Evolutionary conservation across 495 filamentous ascomycete genomes (phyloP).

Genomic region (Acidomyces sp.): DNA sequence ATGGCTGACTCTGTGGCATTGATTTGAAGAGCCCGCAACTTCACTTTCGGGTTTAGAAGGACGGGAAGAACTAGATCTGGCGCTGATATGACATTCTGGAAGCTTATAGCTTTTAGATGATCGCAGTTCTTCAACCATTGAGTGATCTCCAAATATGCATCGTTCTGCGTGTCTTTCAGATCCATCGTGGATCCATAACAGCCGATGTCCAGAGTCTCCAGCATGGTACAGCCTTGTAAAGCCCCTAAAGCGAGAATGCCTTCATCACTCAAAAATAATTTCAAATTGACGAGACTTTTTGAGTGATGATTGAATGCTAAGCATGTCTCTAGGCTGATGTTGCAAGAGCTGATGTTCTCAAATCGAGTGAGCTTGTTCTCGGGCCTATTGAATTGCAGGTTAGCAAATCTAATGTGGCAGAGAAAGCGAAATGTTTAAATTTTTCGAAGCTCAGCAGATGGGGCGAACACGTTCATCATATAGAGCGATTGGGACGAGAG

Average conservation of each 20-base stretch:
- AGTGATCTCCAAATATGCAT: conserved; percentile 39
- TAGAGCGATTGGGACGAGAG: too few species aligned
- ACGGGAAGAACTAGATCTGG: conserved; percentile 40
- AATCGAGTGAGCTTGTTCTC: conserved; percentile 49
- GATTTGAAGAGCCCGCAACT: conserved; percentile 36
- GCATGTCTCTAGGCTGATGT: conserved; percentile 42
- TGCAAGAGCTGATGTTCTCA: conserved; percentile 39
- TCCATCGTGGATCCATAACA: conserved; percentile 24
- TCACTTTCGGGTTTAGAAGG: conserved; percentile 38
- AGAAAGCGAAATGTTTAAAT: too few species aligned
- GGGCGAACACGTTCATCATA: too few species aligned
- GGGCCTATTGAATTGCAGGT: too few species aligned
- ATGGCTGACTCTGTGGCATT: conserved; percentile 20
- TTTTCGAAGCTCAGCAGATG: too few species aligned
- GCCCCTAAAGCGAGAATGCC: conserved; percentile 36
- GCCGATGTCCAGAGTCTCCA: conserved; percentile 42
- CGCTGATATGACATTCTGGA: conserved; percentile 39
- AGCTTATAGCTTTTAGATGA: conserved; percentile 36
- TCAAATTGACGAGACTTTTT: conserved; percentile 42
- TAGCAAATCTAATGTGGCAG: too few species aligned
- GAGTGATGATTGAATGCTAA: conserved; percentile 45
- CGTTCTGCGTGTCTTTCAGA: conserved; percentile 35
- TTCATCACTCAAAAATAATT: conserved; percentile 38
- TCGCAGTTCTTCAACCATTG: conserved; percentile 45
- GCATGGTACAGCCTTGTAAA: conserved; percentile 38